These are phyloP conservation scores for Pterocarpus macrocarpus DNA, from an alignment of 306 rosid species.

Conservation along the genomic window DNA sequence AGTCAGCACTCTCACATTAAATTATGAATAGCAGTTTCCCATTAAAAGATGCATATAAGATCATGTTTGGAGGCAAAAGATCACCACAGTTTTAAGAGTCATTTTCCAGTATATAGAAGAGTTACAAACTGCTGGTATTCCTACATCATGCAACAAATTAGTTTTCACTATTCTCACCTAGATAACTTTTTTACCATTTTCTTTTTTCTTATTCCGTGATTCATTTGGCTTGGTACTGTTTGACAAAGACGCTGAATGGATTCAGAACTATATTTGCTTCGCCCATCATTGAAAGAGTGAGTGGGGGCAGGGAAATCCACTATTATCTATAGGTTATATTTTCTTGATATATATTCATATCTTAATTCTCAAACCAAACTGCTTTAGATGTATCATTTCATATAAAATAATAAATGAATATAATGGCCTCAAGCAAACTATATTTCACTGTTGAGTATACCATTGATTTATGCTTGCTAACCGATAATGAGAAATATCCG, in stretches of 20 bases:
- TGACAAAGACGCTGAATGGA: background rate
- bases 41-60: slow-evolving; percentile 20
- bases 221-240: background rate
- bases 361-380: background rate
- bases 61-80: slow-evolving; percentile 2
- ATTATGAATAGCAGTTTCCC: slow-evolving; percentile 30
- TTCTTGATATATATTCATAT: background rate
- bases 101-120: background rate
- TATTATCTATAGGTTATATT: background rate
- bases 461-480: background rate
- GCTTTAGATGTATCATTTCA: background rate
- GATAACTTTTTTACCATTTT: background rate
- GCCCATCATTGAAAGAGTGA: background rate
- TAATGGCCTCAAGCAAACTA: slow-evolving; percentile 2
- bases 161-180: background rate
- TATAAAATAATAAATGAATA: background rate
- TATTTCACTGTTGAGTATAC: background rate
- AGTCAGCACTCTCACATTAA: slow-evolving; percentile 50
- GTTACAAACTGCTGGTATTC: slow-evolving; percentile 5
- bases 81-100: slow-evolving; percentile 18
- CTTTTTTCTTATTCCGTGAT: background rate
- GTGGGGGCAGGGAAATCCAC: background rate
- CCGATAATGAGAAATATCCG: background rate
- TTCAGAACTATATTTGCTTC: background rate
- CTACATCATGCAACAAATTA: slow-evolving; percentile 6